phyloP scores from a whole-genome alignment of 306 rosid genomes.

The Pueraria montana region DNA sequence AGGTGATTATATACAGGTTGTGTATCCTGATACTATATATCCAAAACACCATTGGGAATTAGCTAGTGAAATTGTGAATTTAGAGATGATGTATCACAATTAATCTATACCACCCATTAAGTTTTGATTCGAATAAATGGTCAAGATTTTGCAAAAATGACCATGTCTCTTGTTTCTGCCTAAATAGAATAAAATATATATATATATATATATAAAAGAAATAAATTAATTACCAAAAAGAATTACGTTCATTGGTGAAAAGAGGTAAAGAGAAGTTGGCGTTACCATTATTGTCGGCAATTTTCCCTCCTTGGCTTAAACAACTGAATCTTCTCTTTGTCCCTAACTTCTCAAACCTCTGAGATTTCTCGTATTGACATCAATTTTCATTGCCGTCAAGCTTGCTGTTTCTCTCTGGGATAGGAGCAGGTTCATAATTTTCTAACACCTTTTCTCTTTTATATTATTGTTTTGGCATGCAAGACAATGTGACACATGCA shows the following conservation, averaged over 20 bases:
- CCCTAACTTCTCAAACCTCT: slow-evolving; percentile 43
- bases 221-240: background rate
- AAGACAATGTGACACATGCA: too few species aligned
- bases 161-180: background rate
- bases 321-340: slow-evolving; percentile 32
- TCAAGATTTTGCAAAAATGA: background rate
- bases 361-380: slow-evolving; percentile 2
- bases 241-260: background rate
- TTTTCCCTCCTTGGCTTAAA: slow-evolving; percentile 49
- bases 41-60: too few species aligned
- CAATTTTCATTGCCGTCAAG: background rate
- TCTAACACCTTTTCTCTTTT: background rate
- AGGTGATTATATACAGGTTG: too few species aligned
- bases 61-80: too few species aligned
- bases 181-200: background rate
- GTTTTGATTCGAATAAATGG: background rate
- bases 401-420: slow-evolving; percentile 30
- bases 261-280: slow-evolving; percentile 8
- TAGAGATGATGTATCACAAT: too few species aligned
- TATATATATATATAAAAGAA: background rate
- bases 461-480: too few species aligned
- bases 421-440: slow-evolving; percentile 46
- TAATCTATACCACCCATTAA: background rate
- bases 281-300: slow-evolving; percentile 53
- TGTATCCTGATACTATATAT: too few species aligned